Evolutionary conservation across 2,329 filamentous ascomycete genomes (phyloP).

Genomic region (Penicillium sp.): DNA sequence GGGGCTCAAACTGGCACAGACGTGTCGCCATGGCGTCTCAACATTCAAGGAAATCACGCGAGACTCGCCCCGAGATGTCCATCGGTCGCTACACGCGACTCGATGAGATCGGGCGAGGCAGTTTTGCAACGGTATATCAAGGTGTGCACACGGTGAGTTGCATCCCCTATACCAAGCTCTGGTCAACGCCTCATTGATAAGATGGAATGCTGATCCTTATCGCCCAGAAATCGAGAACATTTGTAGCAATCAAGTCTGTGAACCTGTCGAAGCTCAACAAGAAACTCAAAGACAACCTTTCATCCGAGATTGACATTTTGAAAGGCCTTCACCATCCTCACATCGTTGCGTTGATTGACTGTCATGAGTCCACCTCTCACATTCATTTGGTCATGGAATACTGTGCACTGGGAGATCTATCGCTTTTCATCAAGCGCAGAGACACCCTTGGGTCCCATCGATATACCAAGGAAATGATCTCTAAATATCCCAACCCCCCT

Average conservation of each 20-base stretch:
- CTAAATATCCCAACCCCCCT: conserved; percentile 83
- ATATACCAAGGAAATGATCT: conserved; percentile 84
- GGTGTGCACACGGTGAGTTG: conserved; percentile 77
- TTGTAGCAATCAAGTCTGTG: conserved; percentile 96
- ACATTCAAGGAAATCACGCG: conserved; percentile 44
- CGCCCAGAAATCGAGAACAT: conserved; percentile 70
- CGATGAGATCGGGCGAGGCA: conserved; percentile 92
- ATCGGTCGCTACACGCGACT: conserved; percentile 81
- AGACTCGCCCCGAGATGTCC: conserved; percentile 37
- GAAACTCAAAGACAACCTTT: conserved; percentile 95
- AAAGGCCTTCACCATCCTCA: conserved; percentile 93
- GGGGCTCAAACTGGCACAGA: conserved; percentile 15
- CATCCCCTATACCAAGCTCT: background rate
- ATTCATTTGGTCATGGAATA: conserved; percentile 99
- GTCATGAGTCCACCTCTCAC: conserved; percentile 79
- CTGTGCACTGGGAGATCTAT: conserved; percentile 91
- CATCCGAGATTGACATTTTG: conserved; percentile 92
- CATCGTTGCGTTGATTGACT: conserved; percentile 94
- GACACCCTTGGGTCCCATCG: conserved; percentile 77
- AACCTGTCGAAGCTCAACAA: conserved; percentile 87
- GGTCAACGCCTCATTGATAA: no score
- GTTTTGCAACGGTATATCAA: conserved; percentile 93
- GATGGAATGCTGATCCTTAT: conserved; percentile 13
- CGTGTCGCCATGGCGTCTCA: conserved; percentile 44
- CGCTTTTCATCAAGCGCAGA: conserved; percentile 93